Evolutionary conservation across 768 basidiomycete species (phyloP), one percentile per base, ranked within the genome.

Genomic region (Lyophyllum shimeji): DNA sequence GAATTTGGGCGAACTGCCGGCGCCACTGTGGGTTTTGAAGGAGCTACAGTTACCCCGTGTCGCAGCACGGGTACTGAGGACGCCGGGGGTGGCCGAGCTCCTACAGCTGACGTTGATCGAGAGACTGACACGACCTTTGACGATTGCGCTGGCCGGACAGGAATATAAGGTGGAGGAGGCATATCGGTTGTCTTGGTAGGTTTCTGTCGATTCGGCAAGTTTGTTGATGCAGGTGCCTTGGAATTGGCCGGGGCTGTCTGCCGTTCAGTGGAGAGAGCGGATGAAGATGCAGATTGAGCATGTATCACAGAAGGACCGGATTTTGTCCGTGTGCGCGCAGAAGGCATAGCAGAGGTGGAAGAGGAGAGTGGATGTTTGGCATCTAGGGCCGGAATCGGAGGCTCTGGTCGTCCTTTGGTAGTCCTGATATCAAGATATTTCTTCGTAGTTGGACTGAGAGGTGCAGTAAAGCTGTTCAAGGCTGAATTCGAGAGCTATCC

Each of bases 371-470:
- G 55, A 13, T 34, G 54, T 39, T 57, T 61, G 12, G 54, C 47
- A 33, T 54, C 51, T 52, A 60, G 23, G 24, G 56, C 31, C 20
- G 57, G 53, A 48, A 66, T 50, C 40, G 52, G 52, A 40, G 67
- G 57, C 27, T 61, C 61, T 31, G 64, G 61, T 48, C 62, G 37
- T 9, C 25, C 37, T 24, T 54, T 52, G 8, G 50, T 15, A 24
- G 66, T 21, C 51, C 74, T 74, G 53, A 82, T 78, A 56, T 86
- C 84, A 2, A 93, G 79, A 64, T 90, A 90, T 69, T 89, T 91
- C 63, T 82, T 86, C 37, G 84, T 84, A 2, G 83, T 86, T 0
- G 93, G 91, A 6, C 87, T 85, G 12, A 95, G 76, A 13, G 90
- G 90, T 3, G 76, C 76, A 17, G 80, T 77, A 63, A 94, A 95